phyloP scores from a whole-genome alignment of 306 rosid species.

The Mimosa pudica region DNA sequence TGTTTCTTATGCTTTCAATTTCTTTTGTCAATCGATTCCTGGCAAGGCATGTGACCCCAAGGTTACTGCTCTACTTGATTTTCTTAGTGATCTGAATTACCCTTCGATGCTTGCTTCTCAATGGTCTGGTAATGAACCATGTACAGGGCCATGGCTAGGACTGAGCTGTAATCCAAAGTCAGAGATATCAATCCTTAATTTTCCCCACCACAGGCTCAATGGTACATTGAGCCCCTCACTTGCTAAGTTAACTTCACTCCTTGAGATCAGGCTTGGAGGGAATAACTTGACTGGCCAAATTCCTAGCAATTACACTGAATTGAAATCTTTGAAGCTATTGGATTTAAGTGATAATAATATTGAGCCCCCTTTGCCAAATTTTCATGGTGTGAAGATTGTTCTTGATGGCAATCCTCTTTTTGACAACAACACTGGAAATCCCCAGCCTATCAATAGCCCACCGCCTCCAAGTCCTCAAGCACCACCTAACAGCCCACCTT shows the following conservation, averaged over 20 bases:
- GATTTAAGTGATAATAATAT: constrained; percentile 70
- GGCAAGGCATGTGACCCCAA: constrained; percentile 60
- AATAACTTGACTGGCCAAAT: constrained; percentile 54
- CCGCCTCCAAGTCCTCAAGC: constrained; percentile 39
- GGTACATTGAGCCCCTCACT: constrained; percentile 76
- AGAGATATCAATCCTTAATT: constrained; percentile 53
- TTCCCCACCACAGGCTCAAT: constrained; percentile 52
- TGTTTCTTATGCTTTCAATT: constrained; percentile 54
- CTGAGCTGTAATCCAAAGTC: constrained; percentile 54
- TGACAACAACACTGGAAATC: constrained; percentile 40
- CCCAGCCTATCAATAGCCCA: constrained; percentile 43
- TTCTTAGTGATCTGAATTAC: constrained; percentile 56
- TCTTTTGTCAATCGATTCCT: constrained; percentile 64
- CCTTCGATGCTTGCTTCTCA: constrained; percentile 54
- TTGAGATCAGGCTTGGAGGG: constrained; percentile 50
- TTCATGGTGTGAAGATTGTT: constrained; percentile 49
- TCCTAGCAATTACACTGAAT: constrained; percentile 52
- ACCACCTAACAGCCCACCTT: constrained; percentile 34
- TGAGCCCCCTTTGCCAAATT: constrained; percentile 69
- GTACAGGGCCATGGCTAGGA: constrained; percentile 67
- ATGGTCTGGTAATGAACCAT: constrained; percentile 82
- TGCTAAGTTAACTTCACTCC: constrained; percentile 57
- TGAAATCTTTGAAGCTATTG: constrained; percentile 58
- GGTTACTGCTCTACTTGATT: constrained; percentile 62
- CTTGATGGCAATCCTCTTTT: constrained; percentile 61